A percentile compares a stretch with the other conserved stretches of the same genome.
These are phyloP conservation scores for Ganoderma lingzhi DNA, from an alignment of 1,284 basidiomycete species.

Conservation along the genomic window DNA sequence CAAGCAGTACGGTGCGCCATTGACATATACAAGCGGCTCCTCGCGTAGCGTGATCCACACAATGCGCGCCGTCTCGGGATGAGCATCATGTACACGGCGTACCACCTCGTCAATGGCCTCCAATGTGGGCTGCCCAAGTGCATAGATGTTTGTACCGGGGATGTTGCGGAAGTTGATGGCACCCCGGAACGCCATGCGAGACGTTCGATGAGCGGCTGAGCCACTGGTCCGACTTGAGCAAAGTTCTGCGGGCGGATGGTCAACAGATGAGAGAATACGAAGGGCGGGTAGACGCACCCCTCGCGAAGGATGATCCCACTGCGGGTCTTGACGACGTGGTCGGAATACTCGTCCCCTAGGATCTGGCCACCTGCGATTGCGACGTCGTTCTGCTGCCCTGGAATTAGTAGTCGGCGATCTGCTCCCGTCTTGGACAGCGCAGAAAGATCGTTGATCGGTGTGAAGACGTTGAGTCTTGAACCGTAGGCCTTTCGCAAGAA, in stretches of 20 bases:
- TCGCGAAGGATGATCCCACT: slow-evolving; percentile 92
- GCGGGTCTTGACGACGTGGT: slow-evolving; percentile 94
- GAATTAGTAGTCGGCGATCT: slow-evolving; percentile 60
- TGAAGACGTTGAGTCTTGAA: slow-evolving; percentile 85
- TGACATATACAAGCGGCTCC: slow-evolving; percentile 95
- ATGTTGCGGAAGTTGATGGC: slow-evolving; percentile 96
- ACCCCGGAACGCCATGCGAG: slow-evolving; percentile 84
- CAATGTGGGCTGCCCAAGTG: slow-evolving; percentile 91
- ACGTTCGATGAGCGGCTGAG: slow-evolving; percentile 71
- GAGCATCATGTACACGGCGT: slow-evolving; percentile 66
- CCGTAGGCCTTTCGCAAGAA: slow-evolving; percentile 84
- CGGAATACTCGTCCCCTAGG: slow-evolving; percentile 93
- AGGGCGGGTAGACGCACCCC: slow-evolving; percentile 57
- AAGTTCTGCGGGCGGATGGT: slow-evolving; percentile 61
- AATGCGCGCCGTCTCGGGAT: slow-evolving; percentile 70
- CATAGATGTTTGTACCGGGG: slow-evolving; percentile 86
- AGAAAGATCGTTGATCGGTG: slow-evolving; percentile 89
- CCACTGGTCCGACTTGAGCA: slow-evolving; percentile 95
- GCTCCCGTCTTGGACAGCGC: slow-evolving; percentile 73
- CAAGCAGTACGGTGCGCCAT: slow-evolving; percentile 85
- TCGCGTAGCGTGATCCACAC: slow-evolving; percentile 95
- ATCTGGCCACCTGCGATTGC: slow-evolving; percentile 86
- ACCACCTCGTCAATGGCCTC: slow-evolving; percentile 92
- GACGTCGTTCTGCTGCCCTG: slow-evolving; percentile 77
- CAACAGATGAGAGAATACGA: slow-evolving; percentile 9